Evolutionary conservation across 176 grass and related monocot genomes (phyloP).

Genomic region (Stipa capillata): DNA sequence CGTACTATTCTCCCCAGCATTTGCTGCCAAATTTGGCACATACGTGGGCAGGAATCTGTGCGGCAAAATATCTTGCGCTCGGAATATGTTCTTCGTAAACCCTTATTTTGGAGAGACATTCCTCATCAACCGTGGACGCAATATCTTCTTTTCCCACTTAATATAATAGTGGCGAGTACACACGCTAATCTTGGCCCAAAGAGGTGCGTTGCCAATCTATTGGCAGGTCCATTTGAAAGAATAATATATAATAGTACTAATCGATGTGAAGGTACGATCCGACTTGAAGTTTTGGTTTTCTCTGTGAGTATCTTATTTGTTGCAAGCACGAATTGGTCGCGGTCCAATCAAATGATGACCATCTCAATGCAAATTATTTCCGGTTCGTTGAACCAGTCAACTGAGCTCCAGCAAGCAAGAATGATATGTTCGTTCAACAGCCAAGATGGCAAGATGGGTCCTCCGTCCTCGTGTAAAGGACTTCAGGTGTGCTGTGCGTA

Average conservation of each 20-base stretch:
- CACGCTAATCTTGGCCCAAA: background rate
- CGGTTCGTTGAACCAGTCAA: background rate
- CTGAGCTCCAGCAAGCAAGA: background rate
- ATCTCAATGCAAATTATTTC: background rate
- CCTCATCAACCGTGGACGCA: background rate
- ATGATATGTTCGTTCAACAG: background rate
- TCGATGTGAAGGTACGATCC: background rate
- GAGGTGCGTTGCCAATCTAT: background rate
- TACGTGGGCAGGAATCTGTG: background rate
- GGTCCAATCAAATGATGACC: background rate
- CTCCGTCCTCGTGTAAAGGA: background rate
- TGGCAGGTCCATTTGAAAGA: background rate
- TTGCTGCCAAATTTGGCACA: background rate
- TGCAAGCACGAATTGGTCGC: background rate
- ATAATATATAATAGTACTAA: background rate
- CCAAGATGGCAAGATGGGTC: background rate
- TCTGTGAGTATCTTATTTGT: background rate
- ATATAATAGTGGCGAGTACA: background rate
- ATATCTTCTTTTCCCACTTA: background rate
- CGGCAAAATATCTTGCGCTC: background rate
- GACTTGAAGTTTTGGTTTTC: background rate
- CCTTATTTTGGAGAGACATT: background rate
- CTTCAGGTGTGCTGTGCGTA: background rate
- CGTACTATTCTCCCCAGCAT: conserved; percentile 14
- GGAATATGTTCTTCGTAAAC: background rate